Conservation (phyloP, 257 asterid species). For the Solanum lycopersicoides region DNA sequence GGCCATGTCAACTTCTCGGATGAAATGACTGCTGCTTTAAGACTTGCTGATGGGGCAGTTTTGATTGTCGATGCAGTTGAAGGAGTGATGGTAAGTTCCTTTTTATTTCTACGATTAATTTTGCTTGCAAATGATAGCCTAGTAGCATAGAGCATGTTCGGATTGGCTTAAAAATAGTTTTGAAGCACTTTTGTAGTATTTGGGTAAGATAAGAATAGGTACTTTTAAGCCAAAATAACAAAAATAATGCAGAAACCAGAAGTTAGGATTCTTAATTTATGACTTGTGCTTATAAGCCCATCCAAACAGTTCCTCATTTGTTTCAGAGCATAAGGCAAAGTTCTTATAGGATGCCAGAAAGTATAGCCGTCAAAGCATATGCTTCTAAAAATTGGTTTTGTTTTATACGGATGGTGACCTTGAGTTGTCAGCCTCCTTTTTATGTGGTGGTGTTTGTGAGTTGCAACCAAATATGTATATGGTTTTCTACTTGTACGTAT, state of each 20-base stretch:
- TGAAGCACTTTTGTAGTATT: neutral
- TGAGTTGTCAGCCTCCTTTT: neutral
- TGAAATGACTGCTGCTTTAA: conserved; percentile 94
- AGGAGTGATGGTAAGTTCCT: conserved; percentile 75
- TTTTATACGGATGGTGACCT: neutral
- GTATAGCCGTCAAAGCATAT: neutral
- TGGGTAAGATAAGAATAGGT: neutral
- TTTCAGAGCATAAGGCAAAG: neutral
- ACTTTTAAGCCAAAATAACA: neutral
- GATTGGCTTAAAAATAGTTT: neutral
- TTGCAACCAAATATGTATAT: neutral
- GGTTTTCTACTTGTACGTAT: neutral
- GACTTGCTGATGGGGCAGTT: conserved; percentile 99
- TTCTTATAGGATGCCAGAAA: neutral
- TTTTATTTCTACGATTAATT: neutral
- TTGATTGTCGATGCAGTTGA: conserved; percentile 95
- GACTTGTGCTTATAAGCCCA: neutral
- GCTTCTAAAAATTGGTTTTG: neutral
- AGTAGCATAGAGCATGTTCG: neutral
- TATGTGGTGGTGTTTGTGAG: neutral
- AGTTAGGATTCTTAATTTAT: neutral
- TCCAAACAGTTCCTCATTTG: neutral
- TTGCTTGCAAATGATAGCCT: conserved; percentile 23
- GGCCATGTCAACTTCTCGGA: conserved; percentile 97
- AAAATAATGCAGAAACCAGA: neutral